phyloP scores from a whole-genome alignment of 805 yeast species.

The Metschnikowia shivogae region DNA sequence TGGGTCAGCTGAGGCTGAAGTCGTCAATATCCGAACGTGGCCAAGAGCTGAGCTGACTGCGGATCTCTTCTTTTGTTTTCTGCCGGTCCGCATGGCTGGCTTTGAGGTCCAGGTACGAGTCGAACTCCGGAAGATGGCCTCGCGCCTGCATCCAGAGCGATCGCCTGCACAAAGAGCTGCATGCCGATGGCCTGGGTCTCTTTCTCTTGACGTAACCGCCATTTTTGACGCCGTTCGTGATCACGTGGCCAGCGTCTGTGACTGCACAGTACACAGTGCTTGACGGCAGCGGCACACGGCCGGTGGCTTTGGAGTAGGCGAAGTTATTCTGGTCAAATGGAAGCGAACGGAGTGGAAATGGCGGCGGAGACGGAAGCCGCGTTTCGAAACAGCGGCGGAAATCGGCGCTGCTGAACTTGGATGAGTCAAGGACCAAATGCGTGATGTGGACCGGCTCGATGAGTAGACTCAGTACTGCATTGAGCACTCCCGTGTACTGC shows the following conservation, averaged over 20 bases:
- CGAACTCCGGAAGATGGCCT: not conserved
- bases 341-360: slow-evolving; percentile 20
- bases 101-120: slow-evolving; percentile 19
- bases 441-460: slow-evolving; percentile 38
- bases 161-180: slow-evolving; percentile 35
- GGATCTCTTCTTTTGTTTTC: slow-evolving; percentile 23
- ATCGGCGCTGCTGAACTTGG: slow-evolving; percentile 24
- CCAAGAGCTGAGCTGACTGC: slow-evolving; percentile 44
- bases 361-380: slow-evolving; percentile 12
- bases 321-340: slow-evolving; percentile 22
- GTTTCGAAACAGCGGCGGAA: slow-evolving; percentile 41
- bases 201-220: slow-evolving; percentile 49
- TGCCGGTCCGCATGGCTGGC: slow-evolving; percentile 24
- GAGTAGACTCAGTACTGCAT: slow-evolving; percentile 38
- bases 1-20: slow-evolving; percentile 1
- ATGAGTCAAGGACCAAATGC: slow-evolving; percentile 47
- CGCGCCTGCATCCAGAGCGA: slow-evolving; percentile 16
- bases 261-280: slow-evolving; percentile 27
- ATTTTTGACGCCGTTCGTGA: slow-evolving; percentile 58
- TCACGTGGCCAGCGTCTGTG: slow-evolving; percentile 29
- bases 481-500: slow-evolving; percentile 56
- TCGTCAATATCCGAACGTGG: slow-evolving; percentile 42
- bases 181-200: slow-evolving; percentile 43
- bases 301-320: slow-evolving; percentile 21
- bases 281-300: slow-evolving; percentile 26